Evolutionary conservation across 2,329 filamentous ascomycete species (phyloP).

Genomic region (Nectriaceae sp.): DNA sequence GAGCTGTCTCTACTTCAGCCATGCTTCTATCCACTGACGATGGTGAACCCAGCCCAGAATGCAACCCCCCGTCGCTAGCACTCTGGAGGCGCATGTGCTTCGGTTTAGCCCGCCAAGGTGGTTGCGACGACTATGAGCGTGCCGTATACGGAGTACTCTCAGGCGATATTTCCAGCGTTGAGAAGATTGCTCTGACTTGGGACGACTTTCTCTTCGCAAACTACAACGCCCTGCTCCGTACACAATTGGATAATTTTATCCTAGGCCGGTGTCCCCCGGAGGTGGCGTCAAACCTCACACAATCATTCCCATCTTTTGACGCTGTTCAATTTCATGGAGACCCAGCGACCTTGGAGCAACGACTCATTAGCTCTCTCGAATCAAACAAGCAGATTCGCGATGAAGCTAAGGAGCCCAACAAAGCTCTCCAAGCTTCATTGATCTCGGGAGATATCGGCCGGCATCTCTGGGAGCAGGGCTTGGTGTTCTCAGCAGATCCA

Average conservation of each 20-base stretch:
- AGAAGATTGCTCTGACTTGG: constrained; percentile 75
- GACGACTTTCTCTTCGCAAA: constrained; percentile 86
- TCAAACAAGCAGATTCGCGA: constrained; percentile 54
- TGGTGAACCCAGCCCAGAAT: constrained; percentile 39
- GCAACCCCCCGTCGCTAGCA: constrained; percentile 48
- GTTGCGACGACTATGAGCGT: constrained; percentile 75
- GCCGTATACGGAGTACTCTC: constrained; percentile 91
- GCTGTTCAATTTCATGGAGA: constrained; percentile 64
- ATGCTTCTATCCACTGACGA: constrained; percentile 59
- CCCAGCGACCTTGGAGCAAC: constrained; percentile 51
- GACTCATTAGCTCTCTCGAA: constrained; percentile 63
- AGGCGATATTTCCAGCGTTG: constrained; percentile 78
- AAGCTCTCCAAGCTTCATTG: constrained; percentile 75
- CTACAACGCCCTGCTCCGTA: constrained; percentile 82
- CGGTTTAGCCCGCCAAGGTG: constrained; percentile 67
- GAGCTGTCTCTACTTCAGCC: constrained; percentile 79
- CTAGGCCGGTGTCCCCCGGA: constrained; percentile 55
- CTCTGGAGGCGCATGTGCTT: constrained; percentile 81
- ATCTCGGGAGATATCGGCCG: constrained; percentile 63
- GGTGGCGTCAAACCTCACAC: constrained; percentile 53
- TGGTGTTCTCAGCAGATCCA: constrained; percentile 34
- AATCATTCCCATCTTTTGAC: constrained; percentile 65
- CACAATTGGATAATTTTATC: constrained; percentile 76
- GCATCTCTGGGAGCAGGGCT: constrained; percentile 61
- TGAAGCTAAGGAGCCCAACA: constrained; percentile 67